Base-by-base conservation (phyloP, 257 asterid species). In the Eustoma russellianum region DNA sequence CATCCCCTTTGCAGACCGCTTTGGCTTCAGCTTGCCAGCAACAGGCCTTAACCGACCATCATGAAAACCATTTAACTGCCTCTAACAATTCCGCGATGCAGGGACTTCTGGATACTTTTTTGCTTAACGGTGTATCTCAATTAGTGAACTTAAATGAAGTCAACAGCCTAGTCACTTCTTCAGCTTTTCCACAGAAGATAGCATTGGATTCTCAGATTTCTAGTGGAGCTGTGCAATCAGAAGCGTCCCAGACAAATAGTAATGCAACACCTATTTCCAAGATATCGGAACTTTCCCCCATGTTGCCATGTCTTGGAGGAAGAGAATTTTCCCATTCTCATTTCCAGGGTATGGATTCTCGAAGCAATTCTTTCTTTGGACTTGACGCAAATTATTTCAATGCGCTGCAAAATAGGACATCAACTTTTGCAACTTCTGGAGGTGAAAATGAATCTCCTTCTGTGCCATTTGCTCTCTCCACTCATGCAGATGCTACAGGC, bases 161-260 rank as follows among this genome's bases (percentile, higher is more conserved):
- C 46, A 77, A 66, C 62, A 68, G 84, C 56, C 48, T 77, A 6
- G 70, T 57, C 52, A 79, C 94, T 56, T 73, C 74, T 59, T 77
- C 82, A 55, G 67, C 84, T 17, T 73, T 79, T n/a, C 76, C 94
- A 11, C 87, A 91, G 74, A 79, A 92, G 60, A 67, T 77, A 17
- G 94, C 95, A 2, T 46, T 87, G 50, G 96, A 79, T 63, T 81
- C 89, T 55, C 95, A 78, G 46, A 60, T 76, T 66, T 66, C 83
- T 56, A 67, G 90, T 34, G 72, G 75, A 62, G 78, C 50, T 64
- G 65, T 82, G 57, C 89, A 76, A 56, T 83, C 77, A 34, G 82
- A 67, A 17, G 69, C 72, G 59, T 79, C 94, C 40, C 77, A 73
- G 66, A 74, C 74, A 3, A 95, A 77, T 24, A 88, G 70, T 60